These are phyloP conservation scores for Dendrostoma leiphaemia DNA, from an alignment of 2,329 filamentous ascomycete species.

Conservation along the genomic window DNA sequence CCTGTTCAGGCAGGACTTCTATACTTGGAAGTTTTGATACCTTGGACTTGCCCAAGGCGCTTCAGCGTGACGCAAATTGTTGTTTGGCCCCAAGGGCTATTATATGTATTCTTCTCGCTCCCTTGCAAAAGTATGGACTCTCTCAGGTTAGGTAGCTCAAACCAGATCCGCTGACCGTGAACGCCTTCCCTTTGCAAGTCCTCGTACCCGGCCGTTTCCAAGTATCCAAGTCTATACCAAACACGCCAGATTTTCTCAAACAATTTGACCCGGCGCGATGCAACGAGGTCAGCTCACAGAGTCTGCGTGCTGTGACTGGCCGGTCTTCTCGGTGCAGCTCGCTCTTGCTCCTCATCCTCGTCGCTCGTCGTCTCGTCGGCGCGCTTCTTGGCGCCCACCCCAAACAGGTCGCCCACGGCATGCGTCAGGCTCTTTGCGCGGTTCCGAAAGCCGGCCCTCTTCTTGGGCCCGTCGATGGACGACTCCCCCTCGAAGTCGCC, in stretches of 20 bases:
- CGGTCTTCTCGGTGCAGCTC: neutral
- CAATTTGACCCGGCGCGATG: too few species aligned
- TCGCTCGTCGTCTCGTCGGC: neutral
- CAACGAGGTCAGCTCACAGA: neutral
- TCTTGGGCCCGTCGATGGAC: slow-evolving; percentile 1
- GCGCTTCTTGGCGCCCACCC: slow-evolving; percentile 4
- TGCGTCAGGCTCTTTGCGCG: slow-evolving; percentile 19
- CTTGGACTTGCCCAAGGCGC: too few species aligned
- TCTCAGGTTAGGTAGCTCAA: too few species aligned
- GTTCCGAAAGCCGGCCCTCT: slow-evolving; percentile 13
- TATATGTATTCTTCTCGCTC: too few species aligned
- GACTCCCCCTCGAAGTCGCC: neutral
- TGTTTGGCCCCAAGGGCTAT: too few species aligned
- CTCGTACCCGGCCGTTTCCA: neutral
- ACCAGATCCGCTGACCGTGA: neutral
- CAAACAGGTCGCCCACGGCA: slow-evolving; percentile 17
- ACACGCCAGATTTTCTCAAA: neutral
- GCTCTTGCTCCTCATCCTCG: neutral
- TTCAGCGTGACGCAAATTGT: too few species aligned
- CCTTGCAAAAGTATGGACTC: too few species aligned
- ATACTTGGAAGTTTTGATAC: too few species aligned
- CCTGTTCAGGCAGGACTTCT: too few species aligned
- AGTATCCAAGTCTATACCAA: neutral
- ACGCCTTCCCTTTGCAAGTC: slow-evolving; percentile 1
- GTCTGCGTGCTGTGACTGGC: slow-evolving; percentile 1